phyloP scores from a whole-genome alignment of 163 green algal species.

The Volvox carteri region DNA sequence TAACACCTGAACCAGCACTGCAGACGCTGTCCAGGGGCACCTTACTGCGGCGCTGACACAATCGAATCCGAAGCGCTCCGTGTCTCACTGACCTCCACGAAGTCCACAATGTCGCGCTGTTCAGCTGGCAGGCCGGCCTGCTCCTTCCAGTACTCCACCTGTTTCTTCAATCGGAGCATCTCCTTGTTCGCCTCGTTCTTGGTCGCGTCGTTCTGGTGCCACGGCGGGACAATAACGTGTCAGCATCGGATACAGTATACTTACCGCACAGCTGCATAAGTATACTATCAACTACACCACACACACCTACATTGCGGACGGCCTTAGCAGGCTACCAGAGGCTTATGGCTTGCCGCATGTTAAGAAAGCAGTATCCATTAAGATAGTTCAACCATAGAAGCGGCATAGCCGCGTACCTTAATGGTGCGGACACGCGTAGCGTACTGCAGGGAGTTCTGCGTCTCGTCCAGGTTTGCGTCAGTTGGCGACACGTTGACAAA shows the following conservation, averaged over 20 bases:
- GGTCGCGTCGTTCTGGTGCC: conserved; percentile 85
- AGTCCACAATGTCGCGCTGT: conserved; percentile 63
- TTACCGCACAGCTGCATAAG: neutral
- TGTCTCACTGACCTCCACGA: conserved; percentile 66
- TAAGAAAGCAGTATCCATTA: too few species aligned
- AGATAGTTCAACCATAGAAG: too few species aligned
- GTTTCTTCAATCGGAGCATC: conserved; percentile 82
- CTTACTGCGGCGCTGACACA: conserved; percentile 37
- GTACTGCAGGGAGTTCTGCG: conserved; percentile 93
- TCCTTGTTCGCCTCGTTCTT: conserved; percentile 94
- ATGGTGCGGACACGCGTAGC: conserved; percentile 97
- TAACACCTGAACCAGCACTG: neutral
- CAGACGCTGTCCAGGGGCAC: neutral
- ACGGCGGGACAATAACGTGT: neutral
- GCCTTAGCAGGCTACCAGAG: too few species aligned
- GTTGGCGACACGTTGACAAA: conserved; percentile 76
- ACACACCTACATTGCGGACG: too few species aligned
- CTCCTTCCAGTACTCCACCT: conserved; percentile 84
- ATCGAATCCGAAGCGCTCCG: conserved; percentile 13
- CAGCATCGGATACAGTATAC: neutral
- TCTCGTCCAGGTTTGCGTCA: conserved; percentile 94
- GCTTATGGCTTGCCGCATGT: too few species aligned
- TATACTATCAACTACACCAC: too few species aligned
- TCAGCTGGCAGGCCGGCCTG: conserved; percentile 74
- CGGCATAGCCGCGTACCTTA: conserved; percentile 82